A percentile compares a stretch with the other conserved stretches of the same genome.
phyloP scores from a whole-genome alignment of 2,329 filamentous ascomycete species.

The Cordyceps farinosa region DNA sequence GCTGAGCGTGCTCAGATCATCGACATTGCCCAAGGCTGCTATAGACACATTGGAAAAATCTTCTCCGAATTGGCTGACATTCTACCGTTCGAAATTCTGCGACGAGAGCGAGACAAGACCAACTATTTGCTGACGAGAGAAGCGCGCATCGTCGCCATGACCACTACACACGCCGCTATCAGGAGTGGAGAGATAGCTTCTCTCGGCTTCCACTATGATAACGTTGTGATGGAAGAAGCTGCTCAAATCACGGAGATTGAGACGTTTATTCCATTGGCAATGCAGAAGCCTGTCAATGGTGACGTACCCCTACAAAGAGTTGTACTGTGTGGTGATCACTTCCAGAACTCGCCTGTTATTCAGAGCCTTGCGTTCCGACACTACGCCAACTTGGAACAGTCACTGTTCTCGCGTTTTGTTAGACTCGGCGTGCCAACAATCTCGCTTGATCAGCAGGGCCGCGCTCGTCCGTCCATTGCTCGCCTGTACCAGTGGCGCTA shows the following conservation, averaged over 20 bases:
- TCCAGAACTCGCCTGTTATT: slow-evolving; percentile 94
- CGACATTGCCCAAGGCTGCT: slow-evolving; percentile 79
- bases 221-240: slow-evolving; percentile 96
- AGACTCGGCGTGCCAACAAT: slow-evolving; percentile 89
- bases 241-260: slow-evolving; percentile 97
- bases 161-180: slow-evolving; percentile 95
- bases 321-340: slow-evolving; percentile 90
- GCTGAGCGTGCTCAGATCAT: slow-evolving; percentile 63
- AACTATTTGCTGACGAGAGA: slow-evolving; percentile 95
- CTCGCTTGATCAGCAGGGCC: slow-evolving; percentile 87
- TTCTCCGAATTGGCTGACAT: slow-evolving; percentile 92
- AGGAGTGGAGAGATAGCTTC: slow-evolving; percentile 82
- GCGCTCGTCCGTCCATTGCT: slow-evolving; percentile 81
- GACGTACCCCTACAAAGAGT: slow-evolving; percentile 78
- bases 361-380: slow-evolving; percentile 92
- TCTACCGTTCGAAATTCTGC: slow-evolving; percentile 89
- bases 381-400: slow-evolving; percentile 95
- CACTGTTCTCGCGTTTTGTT: slow-evolving; percentile 85
- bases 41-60: slow-evolving; percentile 82
- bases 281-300: slow-evolving; percentile 75
- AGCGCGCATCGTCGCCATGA: slow-evolving; percentile 98
- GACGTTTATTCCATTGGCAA: slow-evolving; percentile 89
- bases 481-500: slow-evolving; percentile 94
- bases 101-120: slow-evolving; percentile 83
- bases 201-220: slow-evolving; percentile 96